phyloP scores from a whole-genome alignment of 805 yeast genomes.

The Debaryomyces prosopidis region DNA sequence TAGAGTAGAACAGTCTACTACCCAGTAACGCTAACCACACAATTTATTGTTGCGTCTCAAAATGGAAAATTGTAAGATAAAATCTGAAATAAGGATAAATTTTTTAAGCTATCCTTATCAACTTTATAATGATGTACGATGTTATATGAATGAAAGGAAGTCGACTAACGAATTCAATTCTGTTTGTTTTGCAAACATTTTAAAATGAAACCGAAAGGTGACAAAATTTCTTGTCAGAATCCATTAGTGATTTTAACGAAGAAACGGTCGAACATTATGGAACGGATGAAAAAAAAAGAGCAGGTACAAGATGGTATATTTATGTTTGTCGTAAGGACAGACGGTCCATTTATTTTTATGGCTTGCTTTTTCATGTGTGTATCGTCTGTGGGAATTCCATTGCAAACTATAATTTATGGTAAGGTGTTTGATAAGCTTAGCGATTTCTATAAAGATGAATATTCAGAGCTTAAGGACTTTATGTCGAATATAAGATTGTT shows the following conservation, averaged over 20 bases:
- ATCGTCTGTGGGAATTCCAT: constrained; percentile 60
- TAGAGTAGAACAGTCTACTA: background rate
- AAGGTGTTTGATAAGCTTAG: constrained; percentile 47
- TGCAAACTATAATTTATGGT: constrained; percentile 66
- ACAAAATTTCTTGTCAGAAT: background rate
- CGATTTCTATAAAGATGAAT: constrained; percentile 28
- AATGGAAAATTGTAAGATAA: constrained; percentile 7
- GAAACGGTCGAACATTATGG: background rate
- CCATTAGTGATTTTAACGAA: constrained; percentile 2
- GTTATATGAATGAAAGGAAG: no score
- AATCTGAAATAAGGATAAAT: background rate
- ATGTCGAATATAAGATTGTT: constrained; percentile 22
- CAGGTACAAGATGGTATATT: constrained; percentile 9
- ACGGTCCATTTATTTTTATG: constrained; percentile 14
- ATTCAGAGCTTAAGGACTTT: constrained; percentile 23
- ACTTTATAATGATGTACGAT: background rate
- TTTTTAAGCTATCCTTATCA: background rate
- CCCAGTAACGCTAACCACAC: background rate
- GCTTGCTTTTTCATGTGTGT: constrained; percentile 42
- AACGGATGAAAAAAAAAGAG: background rate
- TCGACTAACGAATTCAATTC: no score
- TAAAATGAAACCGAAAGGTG: background rate
- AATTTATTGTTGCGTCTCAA: constrained; percentile 7
- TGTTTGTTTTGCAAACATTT: background rate
- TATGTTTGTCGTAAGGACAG: constrained; percentile 14